Conservation (phyloP, 495 filamentous ascomycete species). For the Daldinia loculata region DNA sequence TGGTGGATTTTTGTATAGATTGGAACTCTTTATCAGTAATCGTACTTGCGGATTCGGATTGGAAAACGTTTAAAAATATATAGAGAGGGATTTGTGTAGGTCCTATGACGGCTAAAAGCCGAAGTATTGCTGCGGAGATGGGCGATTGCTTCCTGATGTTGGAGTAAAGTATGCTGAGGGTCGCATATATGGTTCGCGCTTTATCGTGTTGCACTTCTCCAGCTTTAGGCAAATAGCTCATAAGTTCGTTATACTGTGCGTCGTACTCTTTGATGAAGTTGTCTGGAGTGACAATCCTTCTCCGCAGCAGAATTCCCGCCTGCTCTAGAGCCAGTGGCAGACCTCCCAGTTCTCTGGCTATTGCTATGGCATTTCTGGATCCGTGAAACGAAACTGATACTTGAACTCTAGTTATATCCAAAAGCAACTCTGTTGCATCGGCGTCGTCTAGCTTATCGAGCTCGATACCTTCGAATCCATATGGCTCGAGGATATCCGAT, state of each 20-base stretch:
- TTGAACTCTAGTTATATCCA: not conserved
- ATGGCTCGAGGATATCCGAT: not conserved
- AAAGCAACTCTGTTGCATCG: not conserved
- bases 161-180: not conserved
- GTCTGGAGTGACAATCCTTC: not conserved
- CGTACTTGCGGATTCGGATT: not conserved
- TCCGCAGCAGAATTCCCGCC: not conserved
- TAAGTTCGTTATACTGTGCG: not conserved
- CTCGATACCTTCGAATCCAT: not conserved
- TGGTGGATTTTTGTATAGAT: not conserved
- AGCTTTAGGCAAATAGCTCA: not conserved
- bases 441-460: not conserved
- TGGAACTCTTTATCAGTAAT: not conserved
- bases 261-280: not conserved
- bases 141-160: not conserved
- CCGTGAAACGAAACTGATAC: not conserved
- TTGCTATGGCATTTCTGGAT: not conserved
- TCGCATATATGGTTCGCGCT: not conserved
- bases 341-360: not conserved
- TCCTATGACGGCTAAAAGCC: not conserved
- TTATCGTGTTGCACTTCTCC: not conserved
- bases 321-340: not conserved
- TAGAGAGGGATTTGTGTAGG: not conserved
- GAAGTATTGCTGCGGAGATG: not conserved
- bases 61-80: not conserved